Evolutionary conservation across 352 stramenopile species (phyloP).

Genomic region (Lagenidium sp.): DNA sequence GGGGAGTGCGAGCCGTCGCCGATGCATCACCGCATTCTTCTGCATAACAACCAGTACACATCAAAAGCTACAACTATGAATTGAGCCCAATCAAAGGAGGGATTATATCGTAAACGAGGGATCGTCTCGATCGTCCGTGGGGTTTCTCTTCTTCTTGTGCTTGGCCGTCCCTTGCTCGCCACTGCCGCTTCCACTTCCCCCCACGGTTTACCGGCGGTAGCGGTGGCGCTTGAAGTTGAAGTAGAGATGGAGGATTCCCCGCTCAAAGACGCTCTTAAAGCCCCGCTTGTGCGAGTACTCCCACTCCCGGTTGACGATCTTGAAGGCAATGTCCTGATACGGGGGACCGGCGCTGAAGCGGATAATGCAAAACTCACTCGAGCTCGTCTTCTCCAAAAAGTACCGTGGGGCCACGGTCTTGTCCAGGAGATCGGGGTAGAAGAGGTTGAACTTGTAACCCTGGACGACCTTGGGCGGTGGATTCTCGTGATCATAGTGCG

Average conservation of each 20-base stretch:
- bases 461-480: conserved; percentile 99
- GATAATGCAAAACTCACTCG: conserved; percentile 96
- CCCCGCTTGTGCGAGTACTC: conserved; percentile 95
- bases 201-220: conserved; percentile 96
- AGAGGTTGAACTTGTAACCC: conserved; percentile 99
- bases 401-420: conserved; percentile 94
- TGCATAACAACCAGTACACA: too few relatives aligned
- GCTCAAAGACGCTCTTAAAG: conserved; percentile 98
- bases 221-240: conserved; percentile 99
- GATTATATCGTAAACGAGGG: too few relatives aligned
- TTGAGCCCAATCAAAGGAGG: too few relatives aligned
- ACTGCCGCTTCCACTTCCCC: too few relatives aligned
- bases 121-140: too few relatives aligned
- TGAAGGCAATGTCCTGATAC: conserved; percentile 99
- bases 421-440: conserved; percentile 99
- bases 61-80: too few relatives aligned
- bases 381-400: conserved; percentile 90
- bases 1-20: too few relatives aligned
- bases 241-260: conserved; percentile 96
- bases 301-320: conserved; percentile 99
- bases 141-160: too few relatives aligned
- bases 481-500: conserved; percentile 99
- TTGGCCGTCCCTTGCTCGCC: too few relatives aligned
- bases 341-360: conserved; percentile 96
- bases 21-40: too few relatives aligned